Conservation (phyloP, 805 yeast genomes). For the Suhomyces sp. region DNA sequence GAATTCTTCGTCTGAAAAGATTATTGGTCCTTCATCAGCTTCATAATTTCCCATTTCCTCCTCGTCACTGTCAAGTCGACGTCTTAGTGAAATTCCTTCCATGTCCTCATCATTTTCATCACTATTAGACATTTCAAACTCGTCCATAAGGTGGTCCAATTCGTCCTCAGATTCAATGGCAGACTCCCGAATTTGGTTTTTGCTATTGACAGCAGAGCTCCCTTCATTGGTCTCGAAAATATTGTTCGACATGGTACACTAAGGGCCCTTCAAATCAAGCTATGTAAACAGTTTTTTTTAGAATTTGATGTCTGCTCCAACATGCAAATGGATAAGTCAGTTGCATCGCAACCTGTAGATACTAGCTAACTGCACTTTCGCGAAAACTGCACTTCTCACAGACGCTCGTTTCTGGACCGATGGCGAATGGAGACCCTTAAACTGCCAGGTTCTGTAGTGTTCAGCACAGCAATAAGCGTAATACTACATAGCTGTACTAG, state of each 20-base stretch:
- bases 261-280: not conserved
- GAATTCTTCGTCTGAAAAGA: conserved; percentile 20
- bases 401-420: not conserved
- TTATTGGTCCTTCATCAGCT: conserved; percentile 16
- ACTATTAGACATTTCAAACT: conserved; percentile 5
- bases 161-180: conserved; percentile 20
- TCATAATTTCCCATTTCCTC: conserved; percentile 13
- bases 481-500: not conserved
- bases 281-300: not conserved
- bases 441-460: not conserved
- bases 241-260: conserved; percentile 17
- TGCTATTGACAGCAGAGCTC: not conserved
- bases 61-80: not conserved
- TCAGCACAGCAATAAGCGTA: not conserved
- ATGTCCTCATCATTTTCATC: conserved; percentile 10
- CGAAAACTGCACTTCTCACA: not conserved
- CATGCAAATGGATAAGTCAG: not conserved
- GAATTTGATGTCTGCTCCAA: not conserved
- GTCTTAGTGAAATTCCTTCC: not conserved
- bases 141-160: conserved; percentile 7
- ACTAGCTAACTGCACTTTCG: not conserved
- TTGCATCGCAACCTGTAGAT: not conserved
- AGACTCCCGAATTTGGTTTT: conserved; percentile 3
- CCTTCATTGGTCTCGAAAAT: conserved; percentile 19
- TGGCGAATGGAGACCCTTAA: not conserved